Conservation (phyloP, 1,284 basidiomycete species). For the Cryptococcus wingfieldii region DNA sequence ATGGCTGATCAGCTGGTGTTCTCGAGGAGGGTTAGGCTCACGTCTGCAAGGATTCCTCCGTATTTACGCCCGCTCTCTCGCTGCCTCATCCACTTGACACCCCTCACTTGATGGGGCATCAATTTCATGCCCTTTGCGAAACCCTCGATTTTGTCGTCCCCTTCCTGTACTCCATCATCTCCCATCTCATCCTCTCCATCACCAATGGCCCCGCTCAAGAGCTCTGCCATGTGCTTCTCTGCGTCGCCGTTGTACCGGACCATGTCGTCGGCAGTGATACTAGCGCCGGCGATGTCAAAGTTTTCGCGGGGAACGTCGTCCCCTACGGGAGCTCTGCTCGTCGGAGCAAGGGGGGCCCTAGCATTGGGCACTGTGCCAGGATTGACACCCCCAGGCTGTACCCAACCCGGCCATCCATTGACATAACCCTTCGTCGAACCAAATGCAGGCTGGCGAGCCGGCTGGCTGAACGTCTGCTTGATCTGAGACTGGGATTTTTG, state of each 20-base stretch:
- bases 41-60: conserved; percentile 88
- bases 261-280: conserved; percentile 35
- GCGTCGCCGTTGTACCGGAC: conserved; percentile 48
- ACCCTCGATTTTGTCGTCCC: conserved; percentile 64
- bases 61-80: conserved; percentile 71
- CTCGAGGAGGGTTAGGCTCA: conserved; percentile 50
- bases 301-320: conserved; percentile 30
- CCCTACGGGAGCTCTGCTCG: conserved; percentile 6
- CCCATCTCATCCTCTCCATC: conserved; percentile 42
- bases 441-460: conserved; percentile 10
- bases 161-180: conserved; percentile 55
- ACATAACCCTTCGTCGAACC: background rate
- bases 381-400: conserved; percentile 8
- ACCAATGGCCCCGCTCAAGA: conserved; percentile 50
- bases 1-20: conserved; percentile 5
- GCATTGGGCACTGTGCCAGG: conserved; percentile 9
- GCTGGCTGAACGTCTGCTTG: conserved; percentile 11
- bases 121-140: conserved; percentile 66
- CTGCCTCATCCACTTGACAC: conserved; percentile 80
- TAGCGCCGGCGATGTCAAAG: conserved; percentile 36
- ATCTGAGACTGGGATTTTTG: conserved; percentile 1
- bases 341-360: background rate
- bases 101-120: conserved; percentile 78
- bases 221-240: conserved; percentile 54
- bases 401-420: conserved; percentile 10